A percentile compares a stretch with the other conserved stretches of the same genome.
phyloP scores from a whole-genome alignment of 306 rosid genomes.

The Fragaria nilgerrensis region DNA sequence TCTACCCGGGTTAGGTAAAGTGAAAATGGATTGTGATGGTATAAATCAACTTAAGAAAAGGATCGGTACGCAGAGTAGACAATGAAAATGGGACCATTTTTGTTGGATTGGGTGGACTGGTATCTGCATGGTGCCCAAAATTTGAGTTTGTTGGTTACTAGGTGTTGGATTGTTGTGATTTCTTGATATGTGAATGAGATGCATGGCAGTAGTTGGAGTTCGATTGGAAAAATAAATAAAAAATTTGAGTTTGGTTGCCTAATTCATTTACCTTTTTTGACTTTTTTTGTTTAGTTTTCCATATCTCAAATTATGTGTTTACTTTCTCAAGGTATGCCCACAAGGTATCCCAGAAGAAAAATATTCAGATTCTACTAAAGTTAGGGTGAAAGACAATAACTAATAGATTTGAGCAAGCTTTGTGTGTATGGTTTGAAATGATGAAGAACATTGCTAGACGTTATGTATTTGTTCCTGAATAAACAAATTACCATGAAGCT shows the following conservation, averaged over 20 bases:
- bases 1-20: background rate
- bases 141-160: background rate
- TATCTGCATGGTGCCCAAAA: background rate
- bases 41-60: background rate
- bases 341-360: background rate
- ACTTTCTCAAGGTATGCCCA: background rate
- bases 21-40: background rate
- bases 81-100: background rate
- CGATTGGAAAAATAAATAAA: background rate
- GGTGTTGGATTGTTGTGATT: background rate
- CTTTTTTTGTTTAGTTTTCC: background rate
- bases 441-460: too few species aligned
- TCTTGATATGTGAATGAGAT: background rate
- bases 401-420: background rate
- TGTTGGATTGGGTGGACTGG: background rate
- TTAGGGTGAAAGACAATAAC: background rate
- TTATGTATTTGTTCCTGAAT: too few species aligned
- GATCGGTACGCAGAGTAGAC: background rate
- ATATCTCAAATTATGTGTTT: background rate
- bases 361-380: background rate
- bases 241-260: conserved; percentile 22
- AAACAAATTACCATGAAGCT: too few species aligned
- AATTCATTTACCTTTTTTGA: background rate
- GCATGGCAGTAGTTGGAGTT: conserved; percentile 10
- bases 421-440: background rate